Evolutionary conservation across 208 protist genomes (phyloP).

Genomic region (Leishmania lainsoni): DNA sequence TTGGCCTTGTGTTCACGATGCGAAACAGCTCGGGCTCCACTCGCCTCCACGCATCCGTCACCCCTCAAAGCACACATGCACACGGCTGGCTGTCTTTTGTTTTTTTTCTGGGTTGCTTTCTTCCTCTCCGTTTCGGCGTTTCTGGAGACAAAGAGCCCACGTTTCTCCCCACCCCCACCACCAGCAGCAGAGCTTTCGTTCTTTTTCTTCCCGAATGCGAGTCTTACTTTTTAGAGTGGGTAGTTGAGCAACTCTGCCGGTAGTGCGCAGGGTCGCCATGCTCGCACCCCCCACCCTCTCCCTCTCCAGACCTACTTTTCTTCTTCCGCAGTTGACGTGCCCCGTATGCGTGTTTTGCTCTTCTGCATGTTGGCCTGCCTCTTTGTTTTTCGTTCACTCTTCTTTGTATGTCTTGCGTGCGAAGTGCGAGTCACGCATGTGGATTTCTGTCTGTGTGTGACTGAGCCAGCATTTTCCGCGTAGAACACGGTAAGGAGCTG

Average conservation of each 20-base stretch:
- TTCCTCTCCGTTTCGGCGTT: background rate
- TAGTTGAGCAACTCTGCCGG: background rate
- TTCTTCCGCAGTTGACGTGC: background rate
- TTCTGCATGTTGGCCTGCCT: background rate
- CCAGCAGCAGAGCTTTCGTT: background rate
- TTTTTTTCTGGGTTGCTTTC: constrained; percentile 4
- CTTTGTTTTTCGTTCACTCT: background rate
- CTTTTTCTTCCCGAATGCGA: too few species aligned
- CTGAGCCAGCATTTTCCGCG: background rate
- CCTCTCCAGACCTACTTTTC: background rate
- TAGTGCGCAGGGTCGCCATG: background rate
- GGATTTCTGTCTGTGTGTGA: background rate
- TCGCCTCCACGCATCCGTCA: background rate
- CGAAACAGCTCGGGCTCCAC: background rate
- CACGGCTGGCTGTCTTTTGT: constrained; percentile 3
- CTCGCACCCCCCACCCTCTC: background rate
- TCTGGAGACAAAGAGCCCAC: background rate
- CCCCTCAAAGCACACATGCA: background rate
- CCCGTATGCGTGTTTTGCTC: background rate
- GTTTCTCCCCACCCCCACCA: background rate
- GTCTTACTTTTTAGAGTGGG: background rate
- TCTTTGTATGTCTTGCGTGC: background rate
- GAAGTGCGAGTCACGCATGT: background rate
- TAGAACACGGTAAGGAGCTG: background rate
- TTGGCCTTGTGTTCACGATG: constrained; percentile 1